These are phyloP conservation scores for Noccaea bulbosa DNA, from an alignment of 345 rosid genomes.

Conservation along the genomic window DNA sequence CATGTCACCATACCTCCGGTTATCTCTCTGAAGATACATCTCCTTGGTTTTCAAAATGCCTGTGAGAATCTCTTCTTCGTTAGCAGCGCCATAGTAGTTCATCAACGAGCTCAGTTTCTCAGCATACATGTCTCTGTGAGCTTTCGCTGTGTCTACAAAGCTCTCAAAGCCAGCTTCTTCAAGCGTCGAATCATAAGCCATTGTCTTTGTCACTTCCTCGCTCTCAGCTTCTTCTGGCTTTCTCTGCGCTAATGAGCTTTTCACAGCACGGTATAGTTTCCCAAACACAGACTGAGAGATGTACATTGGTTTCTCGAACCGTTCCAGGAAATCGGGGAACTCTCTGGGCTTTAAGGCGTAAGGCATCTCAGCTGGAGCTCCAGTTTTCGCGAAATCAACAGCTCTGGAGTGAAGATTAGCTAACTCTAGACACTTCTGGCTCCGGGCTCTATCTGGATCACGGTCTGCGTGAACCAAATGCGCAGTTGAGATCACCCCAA, in stretches of 20 bases:
- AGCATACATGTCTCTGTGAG: slow-evolving; percentile 58
- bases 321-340: slow-evolving; percentile 93
- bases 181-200: slow-evolving; percentile 66
- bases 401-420: slow-evolving; percentile 93
- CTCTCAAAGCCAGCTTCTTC: slow-evolving; percentile 67
- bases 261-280: slow-evolving; percentile 73
- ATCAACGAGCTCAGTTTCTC: slow-evolving; percentile 69
- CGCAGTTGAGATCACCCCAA: slow-evolving; percentile 92
- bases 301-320: slow-evolving; percentile 64
- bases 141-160: slow-evolving; percentile 53
- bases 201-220: slow-evolving; percentile 38
- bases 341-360: slow-evolving; percentile 70
- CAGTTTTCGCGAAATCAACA: slow-evolving; percentile 94
- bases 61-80: slow-evolving; percentile 88
- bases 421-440: slow-evolving; percentile 68
- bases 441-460: slow-evolving; percentile 75
- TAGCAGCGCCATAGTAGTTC: slow-evolving; percentile 63
- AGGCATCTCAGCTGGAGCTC: slow-evolving; percentile 97
- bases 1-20: slow-evolving; percentile 71
- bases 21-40: slow-evolving; percentile 71
- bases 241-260: slow-evolving; percentile 38
- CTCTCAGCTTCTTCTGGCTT: slow-evolving; percentile 44
- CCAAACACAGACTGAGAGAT: slow-evolving; percentile 66
- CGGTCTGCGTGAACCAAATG: slow-evolving; percentile 89
- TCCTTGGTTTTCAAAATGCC: slow-evolving; percentile 68